A percentile compares a stretch with the other conserved stretches of the same genome.
Evolutionary conservation across 192 early-diverging fungal genomes (phyloP).

Genomic region (Haplosporangium gracile): DNA sequence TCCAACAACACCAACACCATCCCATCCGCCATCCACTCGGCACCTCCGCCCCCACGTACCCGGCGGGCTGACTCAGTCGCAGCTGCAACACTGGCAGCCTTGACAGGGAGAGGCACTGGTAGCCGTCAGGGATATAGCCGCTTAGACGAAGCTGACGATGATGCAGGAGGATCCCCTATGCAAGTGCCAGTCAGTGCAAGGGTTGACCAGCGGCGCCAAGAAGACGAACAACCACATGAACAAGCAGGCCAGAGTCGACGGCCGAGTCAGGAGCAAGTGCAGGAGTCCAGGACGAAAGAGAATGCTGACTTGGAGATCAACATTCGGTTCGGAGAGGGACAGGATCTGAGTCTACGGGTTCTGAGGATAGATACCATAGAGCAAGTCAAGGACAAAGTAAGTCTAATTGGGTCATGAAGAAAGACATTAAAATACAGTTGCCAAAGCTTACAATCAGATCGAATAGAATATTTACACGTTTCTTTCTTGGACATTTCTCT

Average conservation of each 20-base stretch:
- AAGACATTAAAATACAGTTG: no score
- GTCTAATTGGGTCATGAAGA: background rate
- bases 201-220: background rate
- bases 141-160: background rate
- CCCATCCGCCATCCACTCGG: background rate
- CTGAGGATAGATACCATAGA: conserved; percentile 55
- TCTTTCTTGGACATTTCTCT: background rate
- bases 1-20: background rate
- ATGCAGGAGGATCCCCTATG: background rate
- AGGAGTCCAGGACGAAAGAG: background rate
- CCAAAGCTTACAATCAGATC: background rate
- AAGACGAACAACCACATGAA: background rate
- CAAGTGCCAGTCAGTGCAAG: background rate
- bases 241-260: background rate
- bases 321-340: conserved; percentile 44
- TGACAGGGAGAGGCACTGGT: background rate
- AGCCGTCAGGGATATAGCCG: conserved; percentile 12
- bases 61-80: conserved; percentile 10
- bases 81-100: conserved; percentile 26
- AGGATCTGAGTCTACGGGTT: conserved; percentile 36
- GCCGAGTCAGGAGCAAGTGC: background rate
- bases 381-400: conserved; percentile 63
- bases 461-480: background rate
- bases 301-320: conserved; percentile 40
- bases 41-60: background rate